A percentile compares a stretch with the other conserved stretches of the same genome.
These are phyloP conservation scores for Fraxinus sp. DNA, from an alignment of 305 asterid species.

Conservation along the genomic window DNA sequence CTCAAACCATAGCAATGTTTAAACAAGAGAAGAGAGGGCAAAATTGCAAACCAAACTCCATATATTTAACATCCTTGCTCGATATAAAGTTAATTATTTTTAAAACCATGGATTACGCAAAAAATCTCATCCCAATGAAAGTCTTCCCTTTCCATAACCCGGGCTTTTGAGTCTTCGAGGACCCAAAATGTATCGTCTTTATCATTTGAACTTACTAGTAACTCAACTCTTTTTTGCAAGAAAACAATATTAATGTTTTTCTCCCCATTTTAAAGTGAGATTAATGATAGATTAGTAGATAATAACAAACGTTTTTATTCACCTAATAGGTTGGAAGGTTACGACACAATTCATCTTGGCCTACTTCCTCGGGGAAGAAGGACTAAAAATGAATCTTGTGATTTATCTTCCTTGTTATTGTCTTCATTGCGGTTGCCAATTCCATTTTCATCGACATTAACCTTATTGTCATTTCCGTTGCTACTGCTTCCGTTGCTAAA, in stretches of 20 bases:
- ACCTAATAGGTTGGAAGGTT: conserved; percentile 23
- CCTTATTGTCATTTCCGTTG: background rate
- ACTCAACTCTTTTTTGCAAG: background rate
- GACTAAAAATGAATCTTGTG: conserved; percentile 1
- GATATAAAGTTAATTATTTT: background rate
- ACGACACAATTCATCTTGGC: background rate
- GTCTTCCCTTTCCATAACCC: conserved; percentile 46
- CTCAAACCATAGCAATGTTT: background rate
- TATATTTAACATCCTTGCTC: background rate
- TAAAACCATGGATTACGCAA: conserved; percentile 10
- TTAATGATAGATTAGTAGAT: background rate
- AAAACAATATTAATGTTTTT: background rate
- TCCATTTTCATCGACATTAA: background rate
- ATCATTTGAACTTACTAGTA: background rate
- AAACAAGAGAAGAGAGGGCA: background rate
- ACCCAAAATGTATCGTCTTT: background rate
- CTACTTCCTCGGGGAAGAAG: conserved; percentile 11
- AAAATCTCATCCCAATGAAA: conserved; percentile 31
- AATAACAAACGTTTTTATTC: background rate
- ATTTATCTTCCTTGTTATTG: conserved; percentile 8
- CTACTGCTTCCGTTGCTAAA: background rate
- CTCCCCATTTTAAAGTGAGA: background rate
- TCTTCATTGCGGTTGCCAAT: background rate
- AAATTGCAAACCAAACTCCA: background rate
- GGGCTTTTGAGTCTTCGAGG: conserved; percentile 25